Evolutionary conservation across 169 alveolate species (phyloP), one percentile per base, ranked within the genome.

Genomic region (Neospora caninum): DNA sequence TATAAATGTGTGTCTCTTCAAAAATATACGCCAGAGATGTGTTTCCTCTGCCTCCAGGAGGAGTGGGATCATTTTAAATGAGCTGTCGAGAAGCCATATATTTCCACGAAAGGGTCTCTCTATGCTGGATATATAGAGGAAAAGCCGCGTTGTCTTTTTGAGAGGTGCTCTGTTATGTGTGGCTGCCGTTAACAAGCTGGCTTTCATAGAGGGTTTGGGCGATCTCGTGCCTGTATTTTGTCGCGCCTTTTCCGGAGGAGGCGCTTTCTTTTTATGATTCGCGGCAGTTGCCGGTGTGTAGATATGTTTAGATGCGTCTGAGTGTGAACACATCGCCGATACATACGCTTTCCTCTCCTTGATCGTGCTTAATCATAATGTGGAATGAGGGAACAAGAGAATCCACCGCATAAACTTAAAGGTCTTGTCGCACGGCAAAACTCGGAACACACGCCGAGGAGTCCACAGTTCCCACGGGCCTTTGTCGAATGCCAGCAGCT

Each of bases 241-340:
- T 64, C 73, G 73, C 73, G 73, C 73, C 34, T 64, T 1, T 64
- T 22, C 73, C 64, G 64, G 64, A 53, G 73, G 73, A 64, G 73
- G 73, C 73, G 73, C 73, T 64, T 29, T 22, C 73, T 64, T 64
- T 64, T 64, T 64, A 64, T 27, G 73, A 29, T 64, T 4, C n/a
- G 73, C 73, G 73, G 73, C 73, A 64, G 73, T 64, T 64, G 73
- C 73, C 73, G 45, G 38, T 73, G 43, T 73, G 84, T 73, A 73
- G 39, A 22, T 73, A 36, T 73, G 84, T 58, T 16, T 73, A 13
- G 84, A 36, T 73, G 42, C 43, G 38, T 73, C 39, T 73, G 42
- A 20, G 84, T 13, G 42, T 36, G n/a, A 20, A 22, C 84, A 31
- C 84, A 73, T 36, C 39, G 22, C 36, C 36, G 80, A 6, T 13